A percentile compares a stretch with the other conserved stretches of the same genome.
phyloP scores from a whole-genome alignment of 306 rosid species.

The Phaseolus lunatus region DNA sequence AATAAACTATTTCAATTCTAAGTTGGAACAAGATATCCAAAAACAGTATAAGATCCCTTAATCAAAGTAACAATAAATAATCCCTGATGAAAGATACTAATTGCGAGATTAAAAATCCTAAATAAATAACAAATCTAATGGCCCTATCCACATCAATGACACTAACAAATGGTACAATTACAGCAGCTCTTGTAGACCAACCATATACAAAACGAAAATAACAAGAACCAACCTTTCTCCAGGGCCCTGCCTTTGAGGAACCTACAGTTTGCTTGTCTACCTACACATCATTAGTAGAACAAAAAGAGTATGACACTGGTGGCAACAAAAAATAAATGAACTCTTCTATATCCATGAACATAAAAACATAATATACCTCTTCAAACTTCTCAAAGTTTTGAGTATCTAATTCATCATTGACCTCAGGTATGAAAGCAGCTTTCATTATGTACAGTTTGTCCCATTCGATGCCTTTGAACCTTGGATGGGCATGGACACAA shows the following conservation, averaged over 20 bases:
- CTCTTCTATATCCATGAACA: constrained; percentile 28
- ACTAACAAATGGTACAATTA: constrained; percentile 1
- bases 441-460: constrained; percentile 81
- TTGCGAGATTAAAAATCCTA: background rate
- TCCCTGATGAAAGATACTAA: constrained; percentile 1
- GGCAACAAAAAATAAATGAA: constrained; percentile 41
- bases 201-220: constrained; percentile 32
- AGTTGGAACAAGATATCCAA: background rate
- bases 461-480: constrained; percentile 85
- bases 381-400: constrained; percentile 89
- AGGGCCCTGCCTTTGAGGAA: constrained; percentile 89
- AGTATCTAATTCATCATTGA: constrained; percentile 87
- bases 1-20: constrained; percentile 5
- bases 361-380: constrained; percentile 62
- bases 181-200: constrained; percentile 26
- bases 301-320: constrained; percentile 38
- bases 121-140: constrained; percentile 20
- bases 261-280: constrained; percentile 73
- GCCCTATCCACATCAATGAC: background rate
- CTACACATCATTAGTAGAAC: constrained; percentile 52
- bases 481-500: constrained; percentile 78
- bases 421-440: constrained; percentile 90
- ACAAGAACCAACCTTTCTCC: constrained; percentile 92
- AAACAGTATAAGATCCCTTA: constrained; percentile 18
- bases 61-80: constrained; percentile 1